Evolutionary conservation across 768 basidiomycete genomes (phyloP).

Genomic region (Kwoniella mangroviensis): DNA sequence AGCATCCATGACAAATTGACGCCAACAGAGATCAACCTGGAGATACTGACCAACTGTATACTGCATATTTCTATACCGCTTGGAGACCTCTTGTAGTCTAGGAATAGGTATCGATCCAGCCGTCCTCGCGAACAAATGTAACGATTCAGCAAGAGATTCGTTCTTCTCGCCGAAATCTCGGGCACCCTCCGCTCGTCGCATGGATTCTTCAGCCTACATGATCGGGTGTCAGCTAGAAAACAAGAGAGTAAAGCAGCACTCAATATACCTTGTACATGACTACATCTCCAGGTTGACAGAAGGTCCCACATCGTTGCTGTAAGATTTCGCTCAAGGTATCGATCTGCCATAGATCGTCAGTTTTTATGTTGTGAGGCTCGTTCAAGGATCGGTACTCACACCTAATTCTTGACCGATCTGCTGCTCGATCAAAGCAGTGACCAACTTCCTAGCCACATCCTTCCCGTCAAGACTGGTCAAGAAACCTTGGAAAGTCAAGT

Average conservation of each 20-base stretch:
- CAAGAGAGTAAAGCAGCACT: background rate
- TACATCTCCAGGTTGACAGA: conserved; percentile 97
- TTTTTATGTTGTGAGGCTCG: background rate
- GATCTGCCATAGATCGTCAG: conserved; percentile 64
- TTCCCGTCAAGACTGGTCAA: conserved; percentile 84
- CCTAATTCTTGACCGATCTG: conserved; percentile 97
- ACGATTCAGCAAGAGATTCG: conserved; percentile 80
- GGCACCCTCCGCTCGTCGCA: conserved; percentile 85
- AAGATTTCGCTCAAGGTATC: conserved; percentile 95
- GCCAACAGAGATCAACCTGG: too few relatives aligned
- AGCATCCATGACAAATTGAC: background rate
- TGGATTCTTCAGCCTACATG: conserved; percentile 83
- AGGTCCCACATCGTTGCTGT: conserved; percentile 92
- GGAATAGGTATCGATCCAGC: conserved; percentile 81
- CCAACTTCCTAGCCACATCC: conserved; percentile 82
- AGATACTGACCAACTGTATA: conserved; percentile 74
- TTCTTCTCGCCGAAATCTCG: conserved; percentile 73
- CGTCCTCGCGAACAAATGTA: conserved; percentile 85
- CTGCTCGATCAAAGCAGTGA: conserved; percentile 95
- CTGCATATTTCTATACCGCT: conserved; percentile 83
- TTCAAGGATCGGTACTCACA: conserved; percentile 62
- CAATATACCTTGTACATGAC: conserved; percentile 85
- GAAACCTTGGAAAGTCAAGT: conserved; percentile 82
- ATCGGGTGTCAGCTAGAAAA: conserved; percentile 1
- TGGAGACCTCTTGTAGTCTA: conserved; percentile 80